Base-by-base conservation (phyloP, 495 filamentous ascomycete genomes). In the Hypoxylon subgilvum region DNA sequence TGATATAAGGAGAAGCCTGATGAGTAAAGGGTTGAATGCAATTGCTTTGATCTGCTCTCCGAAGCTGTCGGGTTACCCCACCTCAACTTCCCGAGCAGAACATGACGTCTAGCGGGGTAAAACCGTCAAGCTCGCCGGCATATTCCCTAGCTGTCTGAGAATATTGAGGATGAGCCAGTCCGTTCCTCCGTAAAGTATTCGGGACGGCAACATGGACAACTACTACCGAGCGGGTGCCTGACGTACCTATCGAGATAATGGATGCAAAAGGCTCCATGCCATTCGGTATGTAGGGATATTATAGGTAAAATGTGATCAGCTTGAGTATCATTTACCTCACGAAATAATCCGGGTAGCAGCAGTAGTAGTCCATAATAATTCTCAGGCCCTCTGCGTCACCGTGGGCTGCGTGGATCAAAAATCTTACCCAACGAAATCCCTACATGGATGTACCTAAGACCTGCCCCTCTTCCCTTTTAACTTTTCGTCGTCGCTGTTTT, bases 311-410 rank as follows among this genome's bases (percentile, higher is more conserved):
- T n/a, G n/a, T n/a, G n/a, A n/a, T n/a, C n/a, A n/a, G n/a, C n/a
- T n/a, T n/a, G n/a, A n/a, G n/a, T 36, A 36, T 42, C 41, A 59
- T 52, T 38, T 41, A 46, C 18, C 18, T 48, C 22, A 21, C 56
- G 57, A 57, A 63, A 63, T 53, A 57, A 57, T 43, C 43, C 60
- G 60, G 60, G 53, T 57, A n/a, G n/a, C 36, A 4, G 22, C 21
- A 30, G 28, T 51, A 34, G 14, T 16, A 4, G 46, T 63, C 59
- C 52, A 57, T 57, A 56, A 57, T 52, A 58, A 62, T 50, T 45
- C 57, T 34, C 57, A 52, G 59, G 40, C 46, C 52, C 3, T 56
- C 59, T 63, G 59, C 59, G 59, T 63, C 59, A 63, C 59, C 59
- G 59, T 63, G 59, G 59, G 57, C 52, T 47, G 41, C 17, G 16